Evolutionary conservation across 202 grass and related monocot genomes (phyloP), one percentile per base, ranked within the genome.

Genomic region (Setaria viridis): DNA sequence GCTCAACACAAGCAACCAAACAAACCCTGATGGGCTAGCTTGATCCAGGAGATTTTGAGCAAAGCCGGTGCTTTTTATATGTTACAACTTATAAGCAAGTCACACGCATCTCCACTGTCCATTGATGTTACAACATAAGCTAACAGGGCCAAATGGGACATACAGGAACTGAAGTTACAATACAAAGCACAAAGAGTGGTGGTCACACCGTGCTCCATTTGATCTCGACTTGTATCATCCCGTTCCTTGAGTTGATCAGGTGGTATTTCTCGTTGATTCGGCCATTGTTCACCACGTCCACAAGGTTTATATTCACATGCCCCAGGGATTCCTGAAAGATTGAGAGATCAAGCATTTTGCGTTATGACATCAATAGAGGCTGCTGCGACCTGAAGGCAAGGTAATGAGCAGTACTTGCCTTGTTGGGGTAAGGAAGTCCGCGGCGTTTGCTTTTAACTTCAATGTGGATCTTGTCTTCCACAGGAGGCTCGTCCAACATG

Each of bases 211-310:
- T 87, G 84, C 64, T 94, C 97, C 97, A 96, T 77, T 88, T 90
- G 9, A 96, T 90, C 46, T 99, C 93, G 10, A 96, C 62, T 30
- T 91, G 86, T 57, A 99, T 45, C 45, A 11, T 92, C 62, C 97
- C 93, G 69, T 94, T 96, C 64, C 81, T 89, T 19, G 96, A 99
- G 88, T 99, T 96, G 82, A 99, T 96, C 16, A 99, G 85, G 57
- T 96, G 86, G 80, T 99, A 96, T 25, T 80, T 93, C 42, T 99
- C 81, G 35, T 96, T 96, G 74, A 99, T 99, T 43, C 96, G 90
- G 11, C 90, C 85, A 2, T 99, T 99, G 86, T 93, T 82, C 35
- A 99, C 84, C 12, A 96, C 96, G 63, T 99, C 97, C 72, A 70
- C 63, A 80, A 96, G 80, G 63, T 88, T 96, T 65, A 99, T 91